Evolutionary conservation across 225 moss, liverwort and hornwort genomes (phyloP).

Genomic region (Pleurozium schreberi): DNA sequence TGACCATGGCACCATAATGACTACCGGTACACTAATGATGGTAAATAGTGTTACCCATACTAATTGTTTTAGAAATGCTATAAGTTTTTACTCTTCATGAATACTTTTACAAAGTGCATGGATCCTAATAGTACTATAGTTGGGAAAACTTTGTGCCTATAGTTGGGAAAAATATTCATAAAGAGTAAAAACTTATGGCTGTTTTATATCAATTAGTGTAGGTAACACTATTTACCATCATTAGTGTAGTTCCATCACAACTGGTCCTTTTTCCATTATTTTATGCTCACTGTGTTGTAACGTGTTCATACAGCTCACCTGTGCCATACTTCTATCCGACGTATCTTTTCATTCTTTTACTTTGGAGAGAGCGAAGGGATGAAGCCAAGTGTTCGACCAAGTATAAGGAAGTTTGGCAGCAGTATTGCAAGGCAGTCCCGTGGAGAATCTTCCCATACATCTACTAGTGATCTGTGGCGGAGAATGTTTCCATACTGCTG

Average conservation of each 20-base stretch:
- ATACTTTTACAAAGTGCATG: no score
- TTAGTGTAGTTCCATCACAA: not conserved
- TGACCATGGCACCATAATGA: not conserved
- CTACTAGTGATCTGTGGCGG: constrained; percentile 29
- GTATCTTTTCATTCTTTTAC: constrained; percentile 71
- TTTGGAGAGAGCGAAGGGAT: constrained; percentile 92
- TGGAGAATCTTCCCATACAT: constrained; percentile 86
- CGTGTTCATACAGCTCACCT: constrained; percentile 39
- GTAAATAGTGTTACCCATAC: no score
- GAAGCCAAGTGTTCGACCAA: constrained; percentile 79
- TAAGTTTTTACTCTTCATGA: no score
- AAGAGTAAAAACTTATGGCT: no score
- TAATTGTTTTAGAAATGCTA: no score
- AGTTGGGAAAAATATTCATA: no score
- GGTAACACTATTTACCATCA: no score
- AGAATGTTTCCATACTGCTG: not conserved
- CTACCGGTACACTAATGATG: no score
- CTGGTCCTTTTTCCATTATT: not conserved
- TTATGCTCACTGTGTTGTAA: not conserved
- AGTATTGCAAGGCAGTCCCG: constrained; percentile 69
- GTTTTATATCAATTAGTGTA: no score
- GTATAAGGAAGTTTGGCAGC: constrained; percentile 83
- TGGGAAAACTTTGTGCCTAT: no score
- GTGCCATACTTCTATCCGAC: constrained; percentile 89
- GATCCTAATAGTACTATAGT: no score